Conservation (phyloP, 2,329 filamentous ascomycete species). For the Cladosporium cucumerinum region DNA sequence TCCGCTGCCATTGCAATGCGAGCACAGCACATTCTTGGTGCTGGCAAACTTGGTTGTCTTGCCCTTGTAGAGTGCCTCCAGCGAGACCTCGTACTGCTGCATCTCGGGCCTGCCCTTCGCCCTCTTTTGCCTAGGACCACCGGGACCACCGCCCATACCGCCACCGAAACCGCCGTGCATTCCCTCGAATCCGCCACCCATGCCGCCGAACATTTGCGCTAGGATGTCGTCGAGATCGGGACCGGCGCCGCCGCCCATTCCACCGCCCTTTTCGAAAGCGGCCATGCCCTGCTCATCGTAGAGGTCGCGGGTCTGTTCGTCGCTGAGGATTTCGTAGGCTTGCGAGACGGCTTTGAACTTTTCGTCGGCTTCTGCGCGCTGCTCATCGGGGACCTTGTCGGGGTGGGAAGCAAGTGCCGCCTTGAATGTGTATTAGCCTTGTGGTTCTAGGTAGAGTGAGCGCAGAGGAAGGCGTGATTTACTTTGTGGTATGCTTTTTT, state of each 20-base stretch:
- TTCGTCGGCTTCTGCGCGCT: constrained; percentile 79
- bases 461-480: not conserved
- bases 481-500: constrained; percentile 93
- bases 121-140: constrained; percentile 37
- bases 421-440: constrained; percentile 8
- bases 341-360: constrained; percentile 91
- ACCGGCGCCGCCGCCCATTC: constrained; percentile 64
- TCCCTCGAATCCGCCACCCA: constrained; percentile 51
- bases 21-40: constrained; percentile 89
- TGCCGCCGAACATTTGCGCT: constrained; percentile 77
- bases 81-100: constrained; percentile 81
- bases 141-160: constrained; percentile 34
- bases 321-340: constrained; percentile 95
- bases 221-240: constrained; percentile 90
- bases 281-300: constrained; percentile 97
- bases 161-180: constrained; percentile 40
- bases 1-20: constrained; percentile 80
- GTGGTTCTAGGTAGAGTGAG: too few species aligned
- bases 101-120: constrained; percentile 77
- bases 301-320: constrained; percentile 86
- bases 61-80: constrained; percentile 97
- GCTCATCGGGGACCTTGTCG: constrained; percentile 87
- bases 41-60: constrained; percentile 97
- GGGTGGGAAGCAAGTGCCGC: constrained; percentile 76
- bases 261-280: constrained; percentile 77